These are phyloP conservation scores for Priceomyces melissophilus DNA, from an alignment of 805 yeast species.

Conservation along the genomic window DNA sequence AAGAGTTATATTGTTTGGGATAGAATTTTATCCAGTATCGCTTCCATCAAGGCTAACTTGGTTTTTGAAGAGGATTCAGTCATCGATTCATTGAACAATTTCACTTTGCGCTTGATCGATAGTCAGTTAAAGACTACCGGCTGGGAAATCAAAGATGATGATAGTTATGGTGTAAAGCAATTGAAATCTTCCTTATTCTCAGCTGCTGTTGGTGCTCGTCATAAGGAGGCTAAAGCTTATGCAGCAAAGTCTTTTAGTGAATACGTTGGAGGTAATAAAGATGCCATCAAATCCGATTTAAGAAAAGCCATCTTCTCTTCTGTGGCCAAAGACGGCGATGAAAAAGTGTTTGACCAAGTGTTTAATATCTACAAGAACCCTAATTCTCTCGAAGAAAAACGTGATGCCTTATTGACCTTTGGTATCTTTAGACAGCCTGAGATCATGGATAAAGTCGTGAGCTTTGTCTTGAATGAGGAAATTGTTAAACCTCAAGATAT, in stretches of 20 bases:
- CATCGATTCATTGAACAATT: slow-evolving; percentile 47
- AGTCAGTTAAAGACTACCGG: slow-evolving; percentile 57
- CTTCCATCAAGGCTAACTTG: slow-evolving; percentile 51
- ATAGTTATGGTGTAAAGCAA: slow-evolving; percentile 59
- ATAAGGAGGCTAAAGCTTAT: slow-evolving; percentile 43
- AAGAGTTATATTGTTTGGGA: slow-evolving; percentile 66
- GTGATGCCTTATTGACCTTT: slow-evolving; percentile 63
- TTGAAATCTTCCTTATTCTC: slow-evolving; percentile 63
- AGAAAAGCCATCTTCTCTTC: slow-evolving; percentile 61
- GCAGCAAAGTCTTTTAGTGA: slow-evolving; percentile 49
- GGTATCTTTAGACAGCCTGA: slow-evolving; percentile 58
- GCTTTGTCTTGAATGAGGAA: slow-evolving; percentile 52
- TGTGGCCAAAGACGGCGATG: slow-evolving; percentile 66
- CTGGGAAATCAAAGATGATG: slow-evolving; percentile 56
- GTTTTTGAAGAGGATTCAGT: slow-evolving; percentile 49
- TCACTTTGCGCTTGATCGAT: slow-evolving; percentile 53
- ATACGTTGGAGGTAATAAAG: slow-evolving; percentile 58
- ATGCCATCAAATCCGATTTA: slow-evolving; percentile 72
- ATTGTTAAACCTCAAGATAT: slow-evolving; percentile 67
- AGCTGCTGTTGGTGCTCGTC: slow-evolving; percentile 54
- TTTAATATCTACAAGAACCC: slow-evolving; percentile 60
- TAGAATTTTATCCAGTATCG: slow-evolving; percentile 50
- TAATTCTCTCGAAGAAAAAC: slow-evolving; percentile 60
- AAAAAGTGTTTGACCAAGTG: slow-evolving; percentile 59
- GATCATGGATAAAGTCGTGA: slow-evolving; percentile 54